Evolutionary conservation across 2,329 filamentous ascomycete species (phyloP).

Genomic region (Clonostachys rhizophaga): DNA sequence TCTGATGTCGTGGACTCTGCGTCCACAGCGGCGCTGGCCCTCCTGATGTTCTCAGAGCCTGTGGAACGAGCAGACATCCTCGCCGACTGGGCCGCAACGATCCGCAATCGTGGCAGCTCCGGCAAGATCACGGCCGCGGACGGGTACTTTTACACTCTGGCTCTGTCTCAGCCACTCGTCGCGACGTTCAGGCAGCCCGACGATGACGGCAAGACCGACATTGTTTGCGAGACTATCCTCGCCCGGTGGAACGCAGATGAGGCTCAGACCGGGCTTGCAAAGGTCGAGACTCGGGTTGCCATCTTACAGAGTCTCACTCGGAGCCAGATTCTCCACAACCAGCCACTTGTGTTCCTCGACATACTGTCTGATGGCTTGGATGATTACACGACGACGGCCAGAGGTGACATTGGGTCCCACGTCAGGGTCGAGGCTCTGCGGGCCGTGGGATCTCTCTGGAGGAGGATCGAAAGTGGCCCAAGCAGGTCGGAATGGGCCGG

Average conservation of each 20-base stretch:
- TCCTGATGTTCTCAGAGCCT: conserved; percentile 37
- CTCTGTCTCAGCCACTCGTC: conserved; percentile 40
- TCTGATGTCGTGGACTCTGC: conserved; percentile 41
- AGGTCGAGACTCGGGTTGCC: conserved; percentile 47
- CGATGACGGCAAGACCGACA: conserved; percentile 11
- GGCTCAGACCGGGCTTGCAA: conserved; percentile 4
- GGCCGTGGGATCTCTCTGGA: conserved; percentile 64
- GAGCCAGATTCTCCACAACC: conserved; percentile 36
- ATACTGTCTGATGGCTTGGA: conserved; percentile 60
- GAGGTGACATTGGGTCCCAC: conserved; percentile 86
- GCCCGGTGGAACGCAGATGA: conserved; percentile 46
- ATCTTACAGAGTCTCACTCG: conserved; percentile 50
- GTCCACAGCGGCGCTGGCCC: conserved; percentile 43
- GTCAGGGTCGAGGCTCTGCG: conserved; percentile 77
- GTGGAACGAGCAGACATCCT: conserved; percentile 32
- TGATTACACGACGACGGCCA: conserved; percentile 86
- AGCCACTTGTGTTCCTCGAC: conserved; percentile 32
- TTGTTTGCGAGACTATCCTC: conserved; percentile 39
- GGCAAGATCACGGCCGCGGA: conserved; percentile 30
- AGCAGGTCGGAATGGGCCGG: conserved; percentile 14
- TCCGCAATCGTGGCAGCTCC: conserved; percentile 25
- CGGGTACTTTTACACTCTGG: conserved; percentile 49
- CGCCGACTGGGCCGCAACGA: conserved; percentile 37
- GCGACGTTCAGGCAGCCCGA: conserved; percentile 9
- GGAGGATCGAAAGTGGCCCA: conserved; percentile 15